Evolutionary conservation across 257 asterid species (phyloP).

Genomic region (Jaltomata sinuosa): DNA sequence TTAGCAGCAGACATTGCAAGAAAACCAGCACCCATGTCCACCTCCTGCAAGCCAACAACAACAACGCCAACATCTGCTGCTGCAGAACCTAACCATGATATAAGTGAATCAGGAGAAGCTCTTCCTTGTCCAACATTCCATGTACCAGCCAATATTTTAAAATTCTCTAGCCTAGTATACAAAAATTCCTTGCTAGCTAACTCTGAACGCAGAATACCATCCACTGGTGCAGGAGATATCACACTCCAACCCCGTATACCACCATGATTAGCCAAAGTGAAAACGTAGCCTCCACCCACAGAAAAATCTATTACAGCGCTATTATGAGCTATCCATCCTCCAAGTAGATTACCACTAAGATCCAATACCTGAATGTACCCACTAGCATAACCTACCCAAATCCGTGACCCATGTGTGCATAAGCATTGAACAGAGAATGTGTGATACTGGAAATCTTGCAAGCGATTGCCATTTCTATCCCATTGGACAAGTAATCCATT

Average conservation of each 20-base stretch:
- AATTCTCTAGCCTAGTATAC: slow-evolving; percentile 67
- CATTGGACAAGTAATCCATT: slow-evolving; percentile 85
- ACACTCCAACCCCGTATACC: slow-evolving; percentile 98
- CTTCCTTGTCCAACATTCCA: slow-evolving; percentile 99
- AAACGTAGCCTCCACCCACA: slow-evolving; percentile 56
- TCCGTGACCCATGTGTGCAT: slow-evolving; percentile 61
- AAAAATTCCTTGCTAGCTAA: slow-evolving; percentile 69
- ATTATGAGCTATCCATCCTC: slow-evolving; percentile 83
- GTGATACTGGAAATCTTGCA: slow-evolving; percentile 67
- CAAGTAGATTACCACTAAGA: slow-evolving; percentile 68
- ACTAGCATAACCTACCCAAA: slow-evolving; percentile 86
- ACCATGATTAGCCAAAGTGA: slow-evolving; percentile 88
- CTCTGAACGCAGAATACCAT: slow-evolving; percentile 54
- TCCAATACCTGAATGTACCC: slow-evolving; percentile 84
- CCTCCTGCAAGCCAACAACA: slow-evolving; percentile 93
- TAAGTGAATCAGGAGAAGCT: slow-evolving; percentile 78
- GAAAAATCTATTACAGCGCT: slow-evolving; percentile 72
- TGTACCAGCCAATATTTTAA: slow-evolving; percentile 89
- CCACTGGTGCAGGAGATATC: slow-evolving; percentile 78
- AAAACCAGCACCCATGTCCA: slow-evolving; percentile 99
- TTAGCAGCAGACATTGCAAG: slow-evolving; percentile 98
- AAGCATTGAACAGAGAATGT: slow-evolving; percentile 61
- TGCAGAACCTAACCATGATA: slow-evolving; percentile 83
- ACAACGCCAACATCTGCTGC: slow-evolving; percentile 65
- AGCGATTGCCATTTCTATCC: slow-evolving; percentile 83